Evolutionary conservation across 2,329 filamentous ascomycete genomes (phyloP).

Genomic region (Colletotrichum theobromicola): DNA sequence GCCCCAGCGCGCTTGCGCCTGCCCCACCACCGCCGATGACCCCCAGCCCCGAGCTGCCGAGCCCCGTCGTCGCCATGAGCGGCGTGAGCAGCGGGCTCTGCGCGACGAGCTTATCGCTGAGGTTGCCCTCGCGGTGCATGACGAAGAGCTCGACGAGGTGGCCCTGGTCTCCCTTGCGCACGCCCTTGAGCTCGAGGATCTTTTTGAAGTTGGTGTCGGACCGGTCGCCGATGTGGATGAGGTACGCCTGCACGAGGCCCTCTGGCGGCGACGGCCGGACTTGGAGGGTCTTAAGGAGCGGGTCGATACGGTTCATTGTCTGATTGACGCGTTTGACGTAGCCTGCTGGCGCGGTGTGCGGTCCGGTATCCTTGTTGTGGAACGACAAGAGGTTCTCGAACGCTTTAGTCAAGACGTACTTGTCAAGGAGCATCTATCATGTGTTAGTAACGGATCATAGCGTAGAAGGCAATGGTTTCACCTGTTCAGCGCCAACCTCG

Average conservation of each 20-base stretch:
- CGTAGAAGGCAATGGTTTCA: slow-evolving; percentile 35
- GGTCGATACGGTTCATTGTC: slow-evolving; percentile 86
- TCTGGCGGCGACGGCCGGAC: slow-evolving; percentile 91
- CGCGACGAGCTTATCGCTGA: slow-evolving; percentile 71
- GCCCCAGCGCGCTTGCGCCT: slow-evolving; percentile 47
- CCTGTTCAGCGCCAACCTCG: slow-evolving; percentile 92
- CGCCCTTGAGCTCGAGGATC: slow-evolving; percentile 93
- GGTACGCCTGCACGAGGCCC: slow-evolving; percentile 93
- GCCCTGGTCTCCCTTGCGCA: slow-evolving; percentile 81
- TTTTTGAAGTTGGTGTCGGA: slow-evolving; percentile 96
- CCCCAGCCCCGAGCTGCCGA: slow-evolving; percentile 36
- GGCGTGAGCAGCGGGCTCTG: slow-evolving; percentile 75
- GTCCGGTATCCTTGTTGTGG: slow-evolving; percentile 52
- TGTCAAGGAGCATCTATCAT: slow-evolving; percentile 87
- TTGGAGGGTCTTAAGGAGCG: slow-evolving; percentile 94
- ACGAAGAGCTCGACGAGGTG: slow-evolving; percentile 86
- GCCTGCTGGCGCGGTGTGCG: slow-evolving; percentile 53
- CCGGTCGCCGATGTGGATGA: slow-evolving; percentile 94
- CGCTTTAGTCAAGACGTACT: slow-evolving; percentile 85
- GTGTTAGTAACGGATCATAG: slow-evolving; percentile 24
- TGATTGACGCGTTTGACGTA: slow-evolving; percentile 88
- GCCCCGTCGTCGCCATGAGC: slow-evolving; percentile 55
- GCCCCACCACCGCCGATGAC: slow-evolving; percentile 47
- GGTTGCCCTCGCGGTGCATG: slow-evolving; percentile 78
- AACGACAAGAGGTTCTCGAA: slow-evolving; percentile 74